phyloP scores from a whole-genome alignment of 2,329 filamentous ascomycete genomes.

The Stagonosporopsis cucurbitacearum region DNA sequence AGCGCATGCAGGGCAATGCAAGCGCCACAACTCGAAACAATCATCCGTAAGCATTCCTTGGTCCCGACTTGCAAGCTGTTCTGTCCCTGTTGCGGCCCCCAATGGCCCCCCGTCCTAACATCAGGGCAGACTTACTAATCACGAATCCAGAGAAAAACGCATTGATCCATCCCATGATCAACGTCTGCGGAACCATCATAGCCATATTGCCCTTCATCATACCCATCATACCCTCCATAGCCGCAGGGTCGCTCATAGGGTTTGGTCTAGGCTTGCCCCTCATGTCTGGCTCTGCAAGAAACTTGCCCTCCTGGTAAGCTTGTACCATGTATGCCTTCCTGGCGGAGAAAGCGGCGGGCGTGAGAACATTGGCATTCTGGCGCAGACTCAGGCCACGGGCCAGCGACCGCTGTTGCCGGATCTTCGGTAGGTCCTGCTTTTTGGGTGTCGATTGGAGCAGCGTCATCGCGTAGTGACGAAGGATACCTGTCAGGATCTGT shows the following conservation, averaged over 20 bases:
- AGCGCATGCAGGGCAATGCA: background rate
- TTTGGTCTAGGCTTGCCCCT: conserved; percentile 89
- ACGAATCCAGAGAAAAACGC: conserved; percentile 98
- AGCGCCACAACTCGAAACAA: background rate
- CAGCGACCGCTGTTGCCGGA: conserved; percentile 84
- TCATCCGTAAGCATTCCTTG: background rate
- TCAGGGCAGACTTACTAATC: conserved; percentile 71
- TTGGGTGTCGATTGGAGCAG: conserved; percentile 87
- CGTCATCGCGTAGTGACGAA: conserved; percentile 95
- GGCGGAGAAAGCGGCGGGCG: conserved; percentile 75
- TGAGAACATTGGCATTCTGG: conserved; percentile 79
- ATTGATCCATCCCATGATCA: conserved; percentile 99
- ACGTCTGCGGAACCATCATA: conserved; percentile 98
- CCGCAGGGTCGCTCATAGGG: conserved; percentile 91
- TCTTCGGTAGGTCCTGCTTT: conserved; percentile 73
- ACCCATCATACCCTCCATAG: conserved; percentile 99
- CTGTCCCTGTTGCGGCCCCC: background rate
- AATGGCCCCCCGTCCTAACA: background rate
- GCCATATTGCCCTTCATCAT: conserved; percentile 99
- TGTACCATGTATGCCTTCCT: conserved; percentile 82
- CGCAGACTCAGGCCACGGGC: conserved; percentile 85
- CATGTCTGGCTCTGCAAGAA: conserved; percentile 85
- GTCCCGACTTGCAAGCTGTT: background rate
- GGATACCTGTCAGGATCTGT: conserved; percentile 87
- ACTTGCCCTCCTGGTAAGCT: conserved; percentile 84